These are phyloP conservation scores for Lasiodiplodia gonubiensis DNA, from an alignment of 2,329 filamentous ascomycete genomes.

Conservation along the genomic window DNA sequence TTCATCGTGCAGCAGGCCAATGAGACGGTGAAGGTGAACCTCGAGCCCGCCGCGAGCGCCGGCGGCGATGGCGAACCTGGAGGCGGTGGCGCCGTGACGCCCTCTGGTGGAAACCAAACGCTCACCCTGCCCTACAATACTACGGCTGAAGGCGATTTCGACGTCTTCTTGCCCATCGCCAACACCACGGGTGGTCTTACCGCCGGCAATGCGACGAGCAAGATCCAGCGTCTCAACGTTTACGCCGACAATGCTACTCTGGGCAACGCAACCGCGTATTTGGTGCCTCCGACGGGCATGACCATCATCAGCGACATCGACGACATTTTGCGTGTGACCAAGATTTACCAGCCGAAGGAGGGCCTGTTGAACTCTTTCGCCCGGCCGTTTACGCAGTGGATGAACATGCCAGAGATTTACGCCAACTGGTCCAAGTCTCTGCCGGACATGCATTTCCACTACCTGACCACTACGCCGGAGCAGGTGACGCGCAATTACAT, in stretches of 20 bases:
- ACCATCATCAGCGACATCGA: slow-evolving; percentile 80
- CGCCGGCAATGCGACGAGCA: slow-evolving; percentile 67
- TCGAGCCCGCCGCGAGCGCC: slow-evolving; percentile 64
- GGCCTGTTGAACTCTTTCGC: slow-evolving; percentile 80
- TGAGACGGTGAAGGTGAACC: slow-evolving; percentile 66
- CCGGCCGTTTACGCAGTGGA: slow-evolving; percentile 71
- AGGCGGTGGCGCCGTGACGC: slow-evolving; percentile 57
- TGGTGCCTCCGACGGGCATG: slow-evolving; percentile 72
- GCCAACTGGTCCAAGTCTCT: slow-evolving; percentile 73
- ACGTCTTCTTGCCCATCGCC: slow-evolving; percentile 69
- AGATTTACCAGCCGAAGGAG: slow-evolving; percentile 77
- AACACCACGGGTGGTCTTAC: slow-evolving; percentile 62
- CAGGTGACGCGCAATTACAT: slow-evolving; percentile 79
- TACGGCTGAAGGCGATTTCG: slow-evolving; percentile 73
- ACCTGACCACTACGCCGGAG: slow-evolving; percentile 79
- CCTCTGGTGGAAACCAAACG: slow-evolving; percentile 66
- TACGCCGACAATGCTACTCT: slow-evolving; percentile 68
- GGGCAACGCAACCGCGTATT: slow-evolving; percentile 77
- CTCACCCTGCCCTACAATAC: slow-evolving; percentile 70
- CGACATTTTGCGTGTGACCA: slow-evolving; percentile 79
- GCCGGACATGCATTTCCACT: slow-evolving; percentile 77
- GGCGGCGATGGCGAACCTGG: slow-evolving; percentile 57
- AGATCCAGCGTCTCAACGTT: slow-evolving; percentile 71
- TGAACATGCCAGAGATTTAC: slow-evolving; percentile 81
- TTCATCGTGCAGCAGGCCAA: slow-evolving; percentile 76